phyloP scores from a whole-genome alignment of 805 yeast genomes.

The Zygoascus biomembranicola region DNA sequence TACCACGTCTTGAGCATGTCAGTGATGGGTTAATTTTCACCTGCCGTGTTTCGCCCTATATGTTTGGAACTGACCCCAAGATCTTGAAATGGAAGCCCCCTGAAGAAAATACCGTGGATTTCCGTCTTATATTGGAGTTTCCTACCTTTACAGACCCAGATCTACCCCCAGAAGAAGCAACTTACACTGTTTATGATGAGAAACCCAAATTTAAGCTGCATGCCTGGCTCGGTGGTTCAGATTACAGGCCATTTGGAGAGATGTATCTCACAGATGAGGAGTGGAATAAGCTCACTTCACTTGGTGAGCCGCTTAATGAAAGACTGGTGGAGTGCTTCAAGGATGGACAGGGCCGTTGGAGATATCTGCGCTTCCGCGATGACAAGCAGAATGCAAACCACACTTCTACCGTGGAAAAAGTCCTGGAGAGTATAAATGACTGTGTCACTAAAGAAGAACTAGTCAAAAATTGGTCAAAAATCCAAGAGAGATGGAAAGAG shows the following conservation, averaged over 20 bases:
- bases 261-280: conserved; percentile 58
- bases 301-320: conserved; percentile 79
- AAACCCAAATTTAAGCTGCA: conserved; percentile 61
- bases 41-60: conserved; percentile 79
- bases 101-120: conserved; percentile 89
- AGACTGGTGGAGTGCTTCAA: conserved; percentile 80
- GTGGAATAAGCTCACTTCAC: conserved; percentile 66
- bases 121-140: conserved; percentile 58
- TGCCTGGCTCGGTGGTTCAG: conserved; percentile 66
- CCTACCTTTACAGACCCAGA: conserved; percentile 53
- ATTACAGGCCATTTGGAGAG: conserved; percentile 57
- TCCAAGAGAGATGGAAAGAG: conserved; percentile 53
- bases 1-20: conserved; percentile 65
- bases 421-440: conserved; percentile 76
- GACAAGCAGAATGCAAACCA: conserved; percentile 89
- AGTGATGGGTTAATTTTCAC: conserved; percentile 94
- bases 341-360: conserved; percentile 66
- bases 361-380: conserved; percentile 79
- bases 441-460: conserved; percentile 77
- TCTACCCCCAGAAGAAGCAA: conserved; percentile 36
- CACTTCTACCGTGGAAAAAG: conserved; percentile 68
- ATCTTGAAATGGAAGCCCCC: conserved; percentile 96
- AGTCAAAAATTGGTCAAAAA: conserved; percentile 44
- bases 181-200: conserved; percentile 70
- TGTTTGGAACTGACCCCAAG: conserved; percentile 79